Conservation (phyloP, 352 stramenopile genomes). For the Globisporangium rhizosaccharum region DNA sequence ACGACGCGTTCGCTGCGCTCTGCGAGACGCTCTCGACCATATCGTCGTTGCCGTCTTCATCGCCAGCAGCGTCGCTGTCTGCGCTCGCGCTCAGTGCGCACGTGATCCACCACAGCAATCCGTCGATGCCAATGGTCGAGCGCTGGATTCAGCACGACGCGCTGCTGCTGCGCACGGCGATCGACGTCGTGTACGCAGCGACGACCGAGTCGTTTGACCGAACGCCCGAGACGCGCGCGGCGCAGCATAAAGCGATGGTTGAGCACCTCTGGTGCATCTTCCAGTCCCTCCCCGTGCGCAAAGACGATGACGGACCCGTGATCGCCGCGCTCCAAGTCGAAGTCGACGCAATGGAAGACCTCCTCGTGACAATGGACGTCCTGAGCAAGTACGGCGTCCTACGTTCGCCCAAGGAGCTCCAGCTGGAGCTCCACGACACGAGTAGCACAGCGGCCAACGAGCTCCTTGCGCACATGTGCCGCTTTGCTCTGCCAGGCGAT, state of each 20-base stretch:
- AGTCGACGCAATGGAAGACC: constrained; percentile 67
- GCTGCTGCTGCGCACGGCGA: constrained; percentile 46
- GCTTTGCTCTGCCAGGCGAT: constrained; percentile 22
- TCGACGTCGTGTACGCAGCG: constrained; percentile 32
- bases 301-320: constrained; percentile 38
- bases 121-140: constrained; percentile 26
- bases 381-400: constrained; percentile 51
- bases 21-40: constrained; percentile 23
- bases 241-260: constrained; percentile 24
- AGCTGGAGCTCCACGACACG: constrained; percentile 10
- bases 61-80: constrained; percentile 17
- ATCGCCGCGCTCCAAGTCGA: constrained; percentile 61
- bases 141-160: constrained; percentile 66
- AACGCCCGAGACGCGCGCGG: background rate
- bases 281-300: constrained; percentile 66
- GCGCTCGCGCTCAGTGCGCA: constrained; percentile 44
- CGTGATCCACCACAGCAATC: constrained; percentile 60
- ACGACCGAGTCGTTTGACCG: background rate
- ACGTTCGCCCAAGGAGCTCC: constrained; percentile 24
- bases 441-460: constrained; percentile 6
- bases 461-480: constrained; percentile 49
- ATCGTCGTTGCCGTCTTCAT: too few species aligned
- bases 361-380: constrained; percentile 67
- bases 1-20: constrained; percentile 48
- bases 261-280: constrained; percentile 70